A percentile compares a stretch with the other conserved stretches of the same genome.
Conservation (phyloP, 495 filamentous ascomycete species). For the Xylaria venustula region DNA sequence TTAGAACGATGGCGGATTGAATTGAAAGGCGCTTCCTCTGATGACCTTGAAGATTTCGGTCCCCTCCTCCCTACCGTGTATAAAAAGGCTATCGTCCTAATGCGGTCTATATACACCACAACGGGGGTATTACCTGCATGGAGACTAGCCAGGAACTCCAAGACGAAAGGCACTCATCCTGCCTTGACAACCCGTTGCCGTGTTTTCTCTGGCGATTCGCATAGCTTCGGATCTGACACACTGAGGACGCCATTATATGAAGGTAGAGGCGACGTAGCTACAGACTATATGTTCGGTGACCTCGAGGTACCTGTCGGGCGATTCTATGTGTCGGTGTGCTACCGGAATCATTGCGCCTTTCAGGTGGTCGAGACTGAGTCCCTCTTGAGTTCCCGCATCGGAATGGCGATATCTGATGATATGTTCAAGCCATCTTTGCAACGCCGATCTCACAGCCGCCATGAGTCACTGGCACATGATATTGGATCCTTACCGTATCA, state of each 20-base stretch:
- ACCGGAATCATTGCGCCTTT: conserved; percentile 86
- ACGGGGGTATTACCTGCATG: conserved; percentile 82
- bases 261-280: conserved; percentile 63
- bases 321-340: conserved; percentile 76
- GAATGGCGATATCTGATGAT: conserved; percentile 83
- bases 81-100: conserved; percentile 92
- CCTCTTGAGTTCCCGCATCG: conserved; percentile 86
- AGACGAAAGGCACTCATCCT: conserved; percentile 62
- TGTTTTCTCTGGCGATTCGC: conserved; percentile 58
- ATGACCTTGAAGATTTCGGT: conserved; percentile 61
- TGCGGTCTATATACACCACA: conserved; percentile 85
- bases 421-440: conserved; percentile 75
- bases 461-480: conserved; percentile 48
- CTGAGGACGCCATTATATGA: conserved; percentile 72
- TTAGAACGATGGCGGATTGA: conserved; percentile 89
- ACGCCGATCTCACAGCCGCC: conserved; percentile 34
- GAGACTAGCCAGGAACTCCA: conserved; percentile 73
- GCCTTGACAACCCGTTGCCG: conserved; percentile 78
- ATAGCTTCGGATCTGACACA: conserved; percentile 56
- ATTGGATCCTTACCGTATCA: conserved; percentile 72
- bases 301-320: conserved; percentile 83
- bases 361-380: conserved; percentile 88
- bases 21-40: conserved; percentile 56
- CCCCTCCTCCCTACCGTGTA: conserved; percentile 82
- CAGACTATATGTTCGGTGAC: conserved; percentile 72